These are phyloP conservation scores for Physcomitrellopsis africana DNA, from an alignment of 225 moss, liverwort and hornwort species.

Conservation along the genomic window DNA sequence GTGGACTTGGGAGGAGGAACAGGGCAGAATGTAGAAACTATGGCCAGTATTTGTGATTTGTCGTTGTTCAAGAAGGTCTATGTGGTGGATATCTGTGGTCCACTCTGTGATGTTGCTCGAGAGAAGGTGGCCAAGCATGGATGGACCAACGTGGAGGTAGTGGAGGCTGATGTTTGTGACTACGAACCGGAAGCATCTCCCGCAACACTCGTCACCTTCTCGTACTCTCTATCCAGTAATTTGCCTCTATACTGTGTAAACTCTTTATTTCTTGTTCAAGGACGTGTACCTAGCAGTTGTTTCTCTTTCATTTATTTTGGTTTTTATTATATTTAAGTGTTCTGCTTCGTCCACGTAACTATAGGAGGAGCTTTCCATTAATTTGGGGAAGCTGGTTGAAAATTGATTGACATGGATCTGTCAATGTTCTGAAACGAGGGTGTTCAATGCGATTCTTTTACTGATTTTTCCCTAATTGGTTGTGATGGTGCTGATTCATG, in stretches of 20 bases:
- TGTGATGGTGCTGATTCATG: constrained; percentile 25
- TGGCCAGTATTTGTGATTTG: constrained; percentile 71
- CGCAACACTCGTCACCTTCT: constrained; percentile 86
- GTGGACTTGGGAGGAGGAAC: constrained; percentile 97
- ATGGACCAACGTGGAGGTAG: constrained; percentile 88
- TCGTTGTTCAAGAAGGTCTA: constrained; percentile 80
- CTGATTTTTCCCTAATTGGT: constrained; percentile 6
- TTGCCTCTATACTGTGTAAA: background rate
- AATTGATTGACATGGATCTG: too few species aligned
- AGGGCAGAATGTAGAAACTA: constrained; percentile 89
- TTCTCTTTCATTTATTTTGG: background rate
- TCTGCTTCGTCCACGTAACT: background rate
- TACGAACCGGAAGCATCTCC: constrained; percentile 59
- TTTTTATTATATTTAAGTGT: background rate
- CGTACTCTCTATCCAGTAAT: constrained; percentile 89
- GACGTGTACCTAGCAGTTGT: background rate
- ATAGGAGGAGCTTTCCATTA: background rate
- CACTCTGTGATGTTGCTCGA: constrained; percentile 83
- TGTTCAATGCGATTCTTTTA: background rate
- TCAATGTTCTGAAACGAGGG: background rate
- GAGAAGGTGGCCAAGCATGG: constrained; percentile 62
- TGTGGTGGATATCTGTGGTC: constrained; percentile 89
- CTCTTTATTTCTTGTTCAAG: background rate
- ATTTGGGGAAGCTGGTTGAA: too few species aligned
- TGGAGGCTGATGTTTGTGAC: constrained; percentile 93